phyloP scores from a whole-genome alignment of 805 yeast species.

The Priceomyces haplophilus region DNA sequence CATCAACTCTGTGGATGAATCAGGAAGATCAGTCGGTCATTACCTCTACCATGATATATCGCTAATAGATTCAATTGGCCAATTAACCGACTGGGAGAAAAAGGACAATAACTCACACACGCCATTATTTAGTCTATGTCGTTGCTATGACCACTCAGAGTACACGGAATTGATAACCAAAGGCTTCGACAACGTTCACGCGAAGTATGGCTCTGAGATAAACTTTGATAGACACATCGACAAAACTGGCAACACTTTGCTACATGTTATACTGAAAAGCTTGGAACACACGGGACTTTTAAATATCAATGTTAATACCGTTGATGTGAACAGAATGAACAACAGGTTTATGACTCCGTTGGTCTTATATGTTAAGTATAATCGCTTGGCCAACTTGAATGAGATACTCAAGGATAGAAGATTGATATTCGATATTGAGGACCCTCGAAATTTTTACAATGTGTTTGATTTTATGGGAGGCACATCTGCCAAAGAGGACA shows the following conservation, averaged over 20 bases:
- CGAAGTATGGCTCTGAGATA: conserved; percentile 36
- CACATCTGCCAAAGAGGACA: conserved; percentile 26
- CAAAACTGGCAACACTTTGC: conserved; percentile 64
- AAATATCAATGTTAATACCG: conserved; percentile 25
- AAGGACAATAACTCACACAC: conserved; percentile 70
- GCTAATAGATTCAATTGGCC: conserved; percentile 53
- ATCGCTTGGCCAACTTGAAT: conserved; percentile 57
- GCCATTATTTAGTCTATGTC: conserved; percentile 68
- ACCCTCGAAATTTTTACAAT: conserved; percentile 30
- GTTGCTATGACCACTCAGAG: conserved; percentile 75
- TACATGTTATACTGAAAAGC: conserved; percentile 64
- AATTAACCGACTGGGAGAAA: conserved; percentile 62
- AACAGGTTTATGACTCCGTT: conserved; percentile 62
- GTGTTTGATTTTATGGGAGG: conserved; percentile 38
- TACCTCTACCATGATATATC: conserved; percentile 57
- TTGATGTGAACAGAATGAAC: conserved; percentile 58
- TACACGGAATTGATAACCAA: conserved; percentile 49
- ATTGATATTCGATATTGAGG: conserved; percentile 36
- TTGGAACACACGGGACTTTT: conserved; percentile 32
- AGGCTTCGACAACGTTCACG: conserved; percentile 44
- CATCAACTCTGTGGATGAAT: conserved; percentile 48
- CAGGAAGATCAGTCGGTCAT: conserved; percentile 68
- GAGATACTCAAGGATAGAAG: conserved; percentile 49
- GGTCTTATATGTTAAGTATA: conserved; percentile 66
- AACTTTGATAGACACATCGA: conserved; percentile 67